Conservation (phyloP, 441 rosid genomes). For the Adansonia madagascariensis region DNA sequence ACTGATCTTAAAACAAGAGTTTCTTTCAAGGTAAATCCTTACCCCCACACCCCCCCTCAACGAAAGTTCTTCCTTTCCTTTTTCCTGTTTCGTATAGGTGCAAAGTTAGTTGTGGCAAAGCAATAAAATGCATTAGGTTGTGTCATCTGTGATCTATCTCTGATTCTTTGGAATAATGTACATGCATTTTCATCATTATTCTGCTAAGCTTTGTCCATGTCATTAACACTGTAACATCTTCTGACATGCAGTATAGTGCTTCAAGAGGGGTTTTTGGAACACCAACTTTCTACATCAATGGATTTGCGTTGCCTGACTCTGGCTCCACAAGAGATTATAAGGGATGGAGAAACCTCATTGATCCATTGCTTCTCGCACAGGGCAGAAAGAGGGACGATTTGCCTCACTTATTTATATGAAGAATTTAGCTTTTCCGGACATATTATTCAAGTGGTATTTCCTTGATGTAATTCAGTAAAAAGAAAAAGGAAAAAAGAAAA, state of each 20-base stretch:
- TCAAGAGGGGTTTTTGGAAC: slow-evolving; percentile 75
- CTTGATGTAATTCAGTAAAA: neutral
- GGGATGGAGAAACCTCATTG: slow-evolving; percentile 15
- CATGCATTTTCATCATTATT: neutral
- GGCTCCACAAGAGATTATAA: slow-evolving; percentile 56
- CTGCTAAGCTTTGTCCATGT: neutral
- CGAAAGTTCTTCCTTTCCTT: neutral
- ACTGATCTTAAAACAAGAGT: slow-evolving; percentile 72
- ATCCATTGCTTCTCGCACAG: slow-evolving; percentile 33
- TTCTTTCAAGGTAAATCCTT: slow-evolving; percentile 68
- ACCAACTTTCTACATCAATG: slow-evolving; percentile 73
- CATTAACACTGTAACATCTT: neutral
- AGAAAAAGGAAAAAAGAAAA: neutral
- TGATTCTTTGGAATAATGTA: neutral
- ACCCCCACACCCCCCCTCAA: neutral
- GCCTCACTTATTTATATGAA: slow-evolving; percentile 37
- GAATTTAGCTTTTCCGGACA: neutral
- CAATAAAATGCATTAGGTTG: neutral
- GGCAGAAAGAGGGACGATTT: slow-evolving; percentile 23
- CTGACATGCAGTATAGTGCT: slow-evolving; percentile 63
- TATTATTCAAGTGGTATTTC: neutral
- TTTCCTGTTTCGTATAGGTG: neutral
- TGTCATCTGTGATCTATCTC: neutral
- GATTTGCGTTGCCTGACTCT: slow-evolving; percentile 63
- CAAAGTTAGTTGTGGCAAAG: neutral